Conservation (phyloP, 106 monocot species). For the Agapanthus africanus region DNA sequence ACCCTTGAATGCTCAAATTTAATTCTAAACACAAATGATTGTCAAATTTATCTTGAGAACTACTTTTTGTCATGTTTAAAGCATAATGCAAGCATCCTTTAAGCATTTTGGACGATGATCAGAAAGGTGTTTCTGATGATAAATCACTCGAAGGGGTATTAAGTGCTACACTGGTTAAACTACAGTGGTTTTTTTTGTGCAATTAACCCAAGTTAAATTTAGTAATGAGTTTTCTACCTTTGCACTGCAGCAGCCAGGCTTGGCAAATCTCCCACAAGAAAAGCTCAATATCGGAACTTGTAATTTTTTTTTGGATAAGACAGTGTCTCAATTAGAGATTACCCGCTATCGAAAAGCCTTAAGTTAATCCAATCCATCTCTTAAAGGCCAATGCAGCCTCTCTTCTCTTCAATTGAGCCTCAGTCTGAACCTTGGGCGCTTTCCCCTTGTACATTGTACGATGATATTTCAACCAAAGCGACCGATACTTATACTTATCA, state of each 20-base stretch:
- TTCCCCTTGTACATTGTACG: conserved; percentile 67
- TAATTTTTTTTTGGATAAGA: not conserved
- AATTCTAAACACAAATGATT: no score
- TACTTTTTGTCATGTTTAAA: no score
- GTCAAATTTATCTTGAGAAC: no score
- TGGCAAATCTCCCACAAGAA: not conserved
- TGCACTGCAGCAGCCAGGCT: not conserved
- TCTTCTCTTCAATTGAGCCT: conserved; percentile 49
- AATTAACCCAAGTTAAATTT: no score
- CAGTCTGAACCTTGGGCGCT: conserved; percentile 61
- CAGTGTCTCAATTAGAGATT: not conserved
- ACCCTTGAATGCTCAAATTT: no score
- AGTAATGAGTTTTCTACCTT: not conserved
- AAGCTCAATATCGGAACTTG: not conserved
- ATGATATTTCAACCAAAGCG: conserved; percentile 84
- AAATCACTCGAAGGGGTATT: no score
- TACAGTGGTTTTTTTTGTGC: no score
- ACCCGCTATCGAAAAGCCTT: not conserved
- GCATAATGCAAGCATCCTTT: no score
- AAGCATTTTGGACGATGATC: no score
- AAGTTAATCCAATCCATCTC: conserved; percentile 59
- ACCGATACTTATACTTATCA: conserved; percentile 80
- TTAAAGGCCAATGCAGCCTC: conserved; percentile 58
- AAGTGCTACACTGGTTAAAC: no score
- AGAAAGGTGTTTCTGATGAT: no score